Evolutionary conservation across 2,329 filamentous ascomycete genomes (phyloP).

Genomic region (Trichoderma sp.): DNA sequence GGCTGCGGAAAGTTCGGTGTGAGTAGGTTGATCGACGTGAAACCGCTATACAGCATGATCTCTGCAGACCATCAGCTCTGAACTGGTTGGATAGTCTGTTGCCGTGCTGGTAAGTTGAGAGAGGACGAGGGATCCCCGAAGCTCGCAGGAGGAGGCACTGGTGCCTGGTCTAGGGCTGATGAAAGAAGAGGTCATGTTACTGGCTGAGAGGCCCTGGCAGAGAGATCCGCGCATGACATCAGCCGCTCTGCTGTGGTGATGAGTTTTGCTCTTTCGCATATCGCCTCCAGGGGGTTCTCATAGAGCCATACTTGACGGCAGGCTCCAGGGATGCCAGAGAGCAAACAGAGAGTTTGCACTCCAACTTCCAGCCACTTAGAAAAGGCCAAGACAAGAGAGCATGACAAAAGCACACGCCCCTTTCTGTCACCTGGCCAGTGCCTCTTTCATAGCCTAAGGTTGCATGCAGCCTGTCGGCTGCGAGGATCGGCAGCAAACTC

Average conservation of each 20-base stretch:
- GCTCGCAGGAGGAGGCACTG: neutral
- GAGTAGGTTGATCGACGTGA: constrained; percentile 2
- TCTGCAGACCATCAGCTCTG: neutral
- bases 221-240: neutral
- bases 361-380: too few species aligned
- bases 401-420: neutral
- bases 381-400: neutral
- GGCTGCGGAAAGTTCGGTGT: constrained; percentile 6
- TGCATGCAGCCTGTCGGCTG: neutral
- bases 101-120: neutral
- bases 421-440: neutral
- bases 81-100: neutral
- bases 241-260: neutral
- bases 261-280: neutral
- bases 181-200: neutral
- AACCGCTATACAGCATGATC: constrained; percentile 3
- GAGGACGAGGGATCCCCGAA: neutral
- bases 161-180: neutral
- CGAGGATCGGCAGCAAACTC: neutral
- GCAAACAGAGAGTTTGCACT: neutral
- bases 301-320: neutral
- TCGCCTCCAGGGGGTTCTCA: too few species aligned
- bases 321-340: neutral
- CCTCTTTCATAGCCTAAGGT: neutral
- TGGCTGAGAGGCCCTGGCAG: neutral